These are phyloP conservation scores for Paecilomyces sp. DNA, from an alignment of 2,329 filamentous ascomycete species.

Conservation along the genomic window DNA sequence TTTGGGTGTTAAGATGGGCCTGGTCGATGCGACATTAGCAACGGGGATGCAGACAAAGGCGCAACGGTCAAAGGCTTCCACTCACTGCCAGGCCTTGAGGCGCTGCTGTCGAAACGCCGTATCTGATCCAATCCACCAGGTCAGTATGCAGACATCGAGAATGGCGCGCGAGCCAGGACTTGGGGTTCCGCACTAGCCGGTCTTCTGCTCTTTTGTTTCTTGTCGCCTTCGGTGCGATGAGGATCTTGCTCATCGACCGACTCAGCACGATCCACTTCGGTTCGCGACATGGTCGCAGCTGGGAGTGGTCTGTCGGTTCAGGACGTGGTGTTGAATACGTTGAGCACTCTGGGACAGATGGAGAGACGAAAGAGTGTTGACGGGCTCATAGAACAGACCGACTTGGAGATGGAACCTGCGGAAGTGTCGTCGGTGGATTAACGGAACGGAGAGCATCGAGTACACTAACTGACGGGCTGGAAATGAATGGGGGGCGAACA, in stretches of 20 bases:
- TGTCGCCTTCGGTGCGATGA: slow-evolving; percentile 44
- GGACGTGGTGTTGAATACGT: not conserved
- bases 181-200: slow-evolving; percentile 66
- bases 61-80: slow-evolving; percentile 7
- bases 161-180: not conserved
- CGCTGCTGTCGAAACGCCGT: slow-evolving; percentile 96
- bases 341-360: not conserved
- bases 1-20: slow-evolving; percentile 91
- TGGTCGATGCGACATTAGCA: slow-evolving; percentile 29
- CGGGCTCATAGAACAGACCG: not conserved
- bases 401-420: not conserved
- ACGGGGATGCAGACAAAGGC: slow-evolving; percentile 7
- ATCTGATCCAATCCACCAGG: slow-evolving; percentile 47
- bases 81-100: slow-evolving; percentile 97
- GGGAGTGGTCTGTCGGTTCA: slow-evolving; percentile 3
- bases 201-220: slow-evolving; percentile 83
- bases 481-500: not conserved
- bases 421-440: not conserved
- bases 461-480: not conserved
- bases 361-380: not conserved
- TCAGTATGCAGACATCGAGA: not conserved
- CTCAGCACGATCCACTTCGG: slow-evolving; percentile 31
- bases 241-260: slow-evolving; percentile 39
- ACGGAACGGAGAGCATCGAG: not conserved
- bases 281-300: slow-evolving; percentile 35